A percentile compares a stretch with the other conserved stretches of the same genome.
Conservation (phyloP, 2,329 filamentous ascomycete genomes). For the Metarhizium guizhouense region DNA sequence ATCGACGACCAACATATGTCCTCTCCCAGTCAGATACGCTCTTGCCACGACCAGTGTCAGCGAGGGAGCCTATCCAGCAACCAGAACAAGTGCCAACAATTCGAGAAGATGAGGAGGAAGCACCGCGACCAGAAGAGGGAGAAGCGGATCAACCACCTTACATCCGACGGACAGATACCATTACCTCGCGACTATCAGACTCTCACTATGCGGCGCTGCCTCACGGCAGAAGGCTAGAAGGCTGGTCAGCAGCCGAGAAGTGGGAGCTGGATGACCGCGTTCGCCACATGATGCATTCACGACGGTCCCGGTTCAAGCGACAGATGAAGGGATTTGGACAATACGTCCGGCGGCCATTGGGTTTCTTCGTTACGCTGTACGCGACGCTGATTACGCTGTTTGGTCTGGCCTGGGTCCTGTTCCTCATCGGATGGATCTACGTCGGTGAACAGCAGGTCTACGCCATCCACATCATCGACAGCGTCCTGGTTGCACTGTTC, state of each 20-base stretch:
- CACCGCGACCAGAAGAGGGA: conserved; percentile 9
- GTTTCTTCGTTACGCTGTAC: conserved; percentile 77
- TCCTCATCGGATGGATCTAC: conserved; percentile 84
- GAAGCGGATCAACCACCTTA: conserved; percentile 14
- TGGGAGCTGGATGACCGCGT: conserved; percentile 77
- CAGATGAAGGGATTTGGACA: conserved; percentile 71
- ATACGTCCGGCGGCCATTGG: conserved; percentile 68
- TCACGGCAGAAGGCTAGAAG: conserved; percentile 60
- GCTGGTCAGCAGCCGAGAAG: conserved; percentile 68
- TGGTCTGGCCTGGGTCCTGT: conserved; percentile 82
- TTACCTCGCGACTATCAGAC: conserved; percentile 59
- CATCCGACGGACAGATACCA: conserved; percentile 41
- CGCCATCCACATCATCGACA: conserved; percentile 60
- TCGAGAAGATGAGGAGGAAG: neutral
- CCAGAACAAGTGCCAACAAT: conserved; percentile 10
- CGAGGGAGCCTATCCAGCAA: neutral
- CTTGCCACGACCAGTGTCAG: neutral
- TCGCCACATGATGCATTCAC: conserved; percentile 78
- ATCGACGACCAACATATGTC: conserved; percentile 70
- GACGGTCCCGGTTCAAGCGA: conserved; percentile 69
- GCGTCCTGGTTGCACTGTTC: conserved; percentile 61
- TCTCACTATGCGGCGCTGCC: conserved; percentile 73
- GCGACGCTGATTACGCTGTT: conserved; percentile 76
- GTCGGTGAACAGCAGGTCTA: conserved; percentile 65
- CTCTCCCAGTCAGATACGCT: conserved; percentile 38